Base-by-base conservation (phyloP, 176 grass and related monocot species). In the Olyra latifolia region DNA sequence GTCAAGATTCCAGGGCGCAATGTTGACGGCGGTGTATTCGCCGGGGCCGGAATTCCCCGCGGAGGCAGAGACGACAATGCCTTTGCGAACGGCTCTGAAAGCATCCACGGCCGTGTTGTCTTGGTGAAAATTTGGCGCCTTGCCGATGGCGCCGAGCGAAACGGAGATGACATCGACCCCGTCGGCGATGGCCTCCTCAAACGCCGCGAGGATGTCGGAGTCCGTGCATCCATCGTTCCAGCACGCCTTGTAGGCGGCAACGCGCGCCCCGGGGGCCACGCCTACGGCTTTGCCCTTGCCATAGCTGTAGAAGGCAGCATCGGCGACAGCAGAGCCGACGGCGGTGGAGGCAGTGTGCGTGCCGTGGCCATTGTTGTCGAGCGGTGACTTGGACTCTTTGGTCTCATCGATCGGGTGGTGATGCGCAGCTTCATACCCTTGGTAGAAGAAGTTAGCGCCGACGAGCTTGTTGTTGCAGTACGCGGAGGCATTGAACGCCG, bases 1-100 rank as follows among this genome's bases (percentile, higher is more conserved):
- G 88, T 94, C 66, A 84, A 12, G 66, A 91, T 41, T 41, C 92
- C 86, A 94, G 1, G 88, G 88, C 27, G 86, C 88, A 3, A 45
- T 17, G 77, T 94, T 91, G 41, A 29, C 49, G 14, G 41, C 70
- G 15, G 92, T 91, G 20, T 24, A 54, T 45, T 76, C 60, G 0
- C 14, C 13, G 0, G 92, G 83, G 16, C 88, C 92, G 4, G 2
- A 14, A 35, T 88, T 81, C 17, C 88, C 83, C 0, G 82, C 86
- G 2, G 83, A 80, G 42, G 69, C 78, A 2, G 75, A 58, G 17
- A 94, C 57, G 7, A 88, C 16, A 19, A 94, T 72, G 19, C 92
- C 92, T 2, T 69, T 80, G 25, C 45, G 56, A 16, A 74, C 75
- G 0, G 91, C 91, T 5, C 72, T 62, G 68, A 94, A 91, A 50